A percentile compares a stretch with the other conserved stretches of the same genome.
Evolutionary conservation across 2,329 filamentous ascomycete genomes (phyloP).

Genomic region (Eurotiales sp.): DNA sequence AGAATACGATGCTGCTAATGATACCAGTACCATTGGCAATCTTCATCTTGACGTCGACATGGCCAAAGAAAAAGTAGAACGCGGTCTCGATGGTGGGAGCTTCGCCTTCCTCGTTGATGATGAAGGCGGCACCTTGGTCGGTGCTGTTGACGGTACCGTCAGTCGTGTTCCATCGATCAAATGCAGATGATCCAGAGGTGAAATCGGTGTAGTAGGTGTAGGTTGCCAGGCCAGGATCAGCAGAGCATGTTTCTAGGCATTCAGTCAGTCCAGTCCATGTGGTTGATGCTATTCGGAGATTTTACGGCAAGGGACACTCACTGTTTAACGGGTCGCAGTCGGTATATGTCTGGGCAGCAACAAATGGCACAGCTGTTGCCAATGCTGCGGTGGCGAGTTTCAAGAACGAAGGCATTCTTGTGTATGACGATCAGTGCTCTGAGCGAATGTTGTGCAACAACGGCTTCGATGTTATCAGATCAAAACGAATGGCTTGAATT

Average conservation of each 20-base stretch:
- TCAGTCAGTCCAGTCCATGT: no score
- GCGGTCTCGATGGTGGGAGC: conserved; percentile 80
- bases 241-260: conserved; percentile 51
- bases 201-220: conserved; percentile 31
- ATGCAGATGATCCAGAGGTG: conserved; percentile 45
- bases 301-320: background rate
- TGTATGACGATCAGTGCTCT: background rate
- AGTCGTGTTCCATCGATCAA: conserved; percentile 59
- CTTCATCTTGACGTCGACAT: conserved; percentile 79
- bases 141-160: conserved; percentile 64
- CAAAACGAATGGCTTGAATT: background rate
- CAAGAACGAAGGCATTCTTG: conserved; percentile 29
- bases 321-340: conserved; percentile 63
- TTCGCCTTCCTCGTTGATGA: conserved; percentile 71
- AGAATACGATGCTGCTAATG: conserved; percentile 83
- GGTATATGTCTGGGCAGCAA: conserved; percentile 67
- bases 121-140: conserved; percentile 73
- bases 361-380: conserved; percentile 29
- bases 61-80: conserved; percentile 99
- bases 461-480: background rate
- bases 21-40: conserved; percentile 86
- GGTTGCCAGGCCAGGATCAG: conserved; percentile 64
- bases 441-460: background rate
- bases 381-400: conserved; percentile 26
- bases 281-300: background rate